A percentile compares a stretch with the other conserved stretches of the same genome.
These are phyloP conservation scores for Calonectria ilicicola DNA, from an alignment of 2,329 filamentous ascomycete genomes.

Conservation along the genomic window DNA sequence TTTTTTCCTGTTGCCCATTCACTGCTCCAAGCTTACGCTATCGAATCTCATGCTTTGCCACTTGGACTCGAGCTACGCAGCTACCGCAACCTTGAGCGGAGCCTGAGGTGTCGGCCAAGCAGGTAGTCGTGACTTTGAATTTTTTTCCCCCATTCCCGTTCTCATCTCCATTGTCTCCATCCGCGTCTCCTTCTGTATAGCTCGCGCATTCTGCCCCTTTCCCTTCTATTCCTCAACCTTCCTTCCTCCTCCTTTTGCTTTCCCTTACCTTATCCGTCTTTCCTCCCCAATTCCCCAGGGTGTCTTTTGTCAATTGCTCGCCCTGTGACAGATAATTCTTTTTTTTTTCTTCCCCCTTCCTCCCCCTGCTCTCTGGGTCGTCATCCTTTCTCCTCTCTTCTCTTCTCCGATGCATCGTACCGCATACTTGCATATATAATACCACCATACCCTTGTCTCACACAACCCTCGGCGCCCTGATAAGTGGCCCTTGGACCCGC, in stretches of 20 bases:
- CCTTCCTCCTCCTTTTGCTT: neutral
- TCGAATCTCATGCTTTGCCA: conserved; percentile 4
- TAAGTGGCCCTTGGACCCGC: conserved; percentile 6
- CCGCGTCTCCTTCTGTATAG: neutral
- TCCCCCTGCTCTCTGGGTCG: neutral
- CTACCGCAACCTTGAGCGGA: neutral
- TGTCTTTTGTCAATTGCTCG: neutral
- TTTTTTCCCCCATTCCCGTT: neutral
- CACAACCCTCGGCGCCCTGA: neutral
- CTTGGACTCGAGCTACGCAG: neutral
- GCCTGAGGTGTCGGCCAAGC: neutral
- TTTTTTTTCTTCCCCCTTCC: neutral
- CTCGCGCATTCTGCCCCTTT: neutral
- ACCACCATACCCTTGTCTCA: conserved; percentile 13
- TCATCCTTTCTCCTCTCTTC: neutral
- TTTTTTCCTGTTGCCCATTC: neutral
- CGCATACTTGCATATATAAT: conserved; percentile 5
- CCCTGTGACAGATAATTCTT: neutral
- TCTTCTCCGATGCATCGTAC: neutral
- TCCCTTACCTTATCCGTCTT: neutral
- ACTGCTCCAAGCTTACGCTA: conserved; percentile 10
- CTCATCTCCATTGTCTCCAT: no score
- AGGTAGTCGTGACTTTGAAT: neutral
- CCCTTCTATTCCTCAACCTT: neutral
- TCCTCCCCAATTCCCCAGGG: neutral